A percentile compares a stretch with the other conserved stretches of the same genome.
phyloP scores from a whole-genome alignment of 805 yeast species.

The Saturnispora gosingensis region DNA sequence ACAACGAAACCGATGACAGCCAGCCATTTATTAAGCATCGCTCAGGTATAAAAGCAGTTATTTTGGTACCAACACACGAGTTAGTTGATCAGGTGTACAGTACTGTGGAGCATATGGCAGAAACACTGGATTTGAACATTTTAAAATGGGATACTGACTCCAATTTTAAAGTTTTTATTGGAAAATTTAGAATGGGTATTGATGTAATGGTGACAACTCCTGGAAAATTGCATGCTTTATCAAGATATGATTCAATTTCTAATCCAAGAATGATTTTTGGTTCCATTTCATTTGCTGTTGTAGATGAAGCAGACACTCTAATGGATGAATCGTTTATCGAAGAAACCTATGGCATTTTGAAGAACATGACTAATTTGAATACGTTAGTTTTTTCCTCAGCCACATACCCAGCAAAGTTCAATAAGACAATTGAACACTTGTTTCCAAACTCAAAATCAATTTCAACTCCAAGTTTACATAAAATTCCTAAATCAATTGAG shows the following conservation, averaged over 20 bases:
- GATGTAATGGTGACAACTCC: constrained; percentile 88
- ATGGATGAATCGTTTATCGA: constrained; percentile 72
- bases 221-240: constrained; percentile 42
- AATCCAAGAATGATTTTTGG: constrained; percentile 31
- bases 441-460: constrained; percentile 63
- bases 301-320: constrained; percentile 92
- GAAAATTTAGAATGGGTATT: constrained; percentile 40
- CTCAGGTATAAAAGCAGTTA: constrained; percentile 54
- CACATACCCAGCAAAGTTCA: constrained; percentile 75
- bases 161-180: constrained; percentile 43
- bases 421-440: constrained; percentile 44
- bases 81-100: constrained; percentile 69
- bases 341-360: constrained; percentile 51
- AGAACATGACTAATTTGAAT: constrained; percentile 38
- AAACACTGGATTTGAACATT: constrained; percentile 34
- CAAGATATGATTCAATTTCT: constrained; percentile 24
- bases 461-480: constrained; percentile 75
- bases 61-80: constrained; percentile 87
- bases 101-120: constrained; percentile 28
- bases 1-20: constrained; percentile 14
- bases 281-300: constrained; percentile 50
- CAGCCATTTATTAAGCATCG: constrained; percentile 18
- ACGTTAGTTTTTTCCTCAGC: constrained; percentile 80
- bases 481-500: constrained; percentile 67
- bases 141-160: constrained; percentile 58